phyloP scores from a whole-genome alignment of 1,284 basidiomycete species.

The Leccinum insigne region DNA sequence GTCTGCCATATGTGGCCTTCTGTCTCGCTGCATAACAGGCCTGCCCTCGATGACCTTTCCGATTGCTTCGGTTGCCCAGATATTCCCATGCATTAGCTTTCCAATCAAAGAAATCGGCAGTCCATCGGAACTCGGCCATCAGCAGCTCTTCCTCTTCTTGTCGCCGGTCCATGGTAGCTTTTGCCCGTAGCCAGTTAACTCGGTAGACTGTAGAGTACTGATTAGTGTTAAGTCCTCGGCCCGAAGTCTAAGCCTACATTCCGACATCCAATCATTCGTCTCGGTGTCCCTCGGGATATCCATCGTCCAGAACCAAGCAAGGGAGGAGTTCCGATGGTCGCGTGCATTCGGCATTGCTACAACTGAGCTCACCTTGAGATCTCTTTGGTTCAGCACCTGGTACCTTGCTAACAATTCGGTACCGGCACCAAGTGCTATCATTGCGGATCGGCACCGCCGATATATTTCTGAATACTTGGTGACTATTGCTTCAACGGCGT shows the following conservation, averaged over 20 bases:
- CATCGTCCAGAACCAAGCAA: slow-evolving; percentile 6
- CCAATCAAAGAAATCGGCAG: neutral
- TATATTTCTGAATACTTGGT: neutral
- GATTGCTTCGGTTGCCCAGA: neutral
- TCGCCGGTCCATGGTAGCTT: neutral
- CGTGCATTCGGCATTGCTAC: neutral
- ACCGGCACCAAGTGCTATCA: neutral
- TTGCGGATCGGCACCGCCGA: neutral
- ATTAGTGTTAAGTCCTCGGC: neutral
- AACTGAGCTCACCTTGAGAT: neutral
- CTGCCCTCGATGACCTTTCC: neutral
- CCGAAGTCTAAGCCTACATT: neutral
- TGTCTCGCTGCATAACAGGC: neutral
- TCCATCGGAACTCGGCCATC: neutral
- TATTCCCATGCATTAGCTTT: neutral
- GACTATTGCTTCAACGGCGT: neutral
- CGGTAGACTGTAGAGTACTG: neutral
- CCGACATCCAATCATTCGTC: slow-evolving; percentile 1
- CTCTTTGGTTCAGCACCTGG: neutral
- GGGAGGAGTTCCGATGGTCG: neutral
- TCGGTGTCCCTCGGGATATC: neutral
- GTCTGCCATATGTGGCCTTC: neutral
- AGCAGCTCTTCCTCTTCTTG: neutral
- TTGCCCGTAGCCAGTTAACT: slow-evolving; percentile 1
- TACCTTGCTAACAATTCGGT: neutral